Conservation (phyloP, 176 grass and related monocot species). For the Triticum dicoccoides region DNA sequence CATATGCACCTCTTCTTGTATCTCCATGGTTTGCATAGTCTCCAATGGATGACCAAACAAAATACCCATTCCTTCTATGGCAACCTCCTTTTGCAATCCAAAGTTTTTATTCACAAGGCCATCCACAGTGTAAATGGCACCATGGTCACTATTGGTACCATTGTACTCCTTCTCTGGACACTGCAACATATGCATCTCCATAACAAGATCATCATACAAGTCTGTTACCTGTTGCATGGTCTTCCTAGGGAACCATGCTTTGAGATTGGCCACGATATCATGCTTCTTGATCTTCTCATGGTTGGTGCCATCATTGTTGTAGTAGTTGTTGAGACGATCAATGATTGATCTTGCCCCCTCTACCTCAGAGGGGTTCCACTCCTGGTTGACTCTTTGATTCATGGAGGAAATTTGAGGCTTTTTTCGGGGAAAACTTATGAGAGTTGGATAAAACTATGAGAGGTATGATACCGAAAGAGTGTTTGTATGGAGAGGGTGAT, state of each 20-base stretch:
- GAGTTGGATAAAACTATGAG: no score
- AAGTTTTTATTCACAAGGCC: neutral
- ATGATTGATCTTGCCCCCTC: neutral
- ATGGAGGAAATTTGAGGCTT: neutral
- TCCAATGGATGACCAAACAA: neutral
- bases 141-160: no score
- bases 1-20: neutral
- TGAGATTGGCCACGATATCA: neutral
- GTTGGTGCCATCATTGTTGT: neutral
- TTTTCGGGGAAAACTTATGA: no score
- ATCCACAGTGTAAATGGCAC: no score
- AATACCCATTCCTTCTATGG: neutral
- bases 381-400: neutral
- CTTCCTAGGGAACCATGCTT: constrained; percentile 14
- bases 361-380: constrained; percentile 3
- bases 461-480: no score
- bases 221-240: neutral
- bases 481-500: no score
- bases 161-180: no score
- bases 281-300: neutral
- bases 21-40: neutral
- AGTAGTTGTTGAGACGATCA: neutral
- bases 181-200: no score
- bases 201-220: constrained; percentile 11
- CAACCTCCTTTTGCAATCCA: neutral